A percentile compares a stretch with the other conserved stretches of the same genome.
phyloP scores from a whole-genome alignment of 441 rosid genomes.

The Gossypium aridum region DNA sequence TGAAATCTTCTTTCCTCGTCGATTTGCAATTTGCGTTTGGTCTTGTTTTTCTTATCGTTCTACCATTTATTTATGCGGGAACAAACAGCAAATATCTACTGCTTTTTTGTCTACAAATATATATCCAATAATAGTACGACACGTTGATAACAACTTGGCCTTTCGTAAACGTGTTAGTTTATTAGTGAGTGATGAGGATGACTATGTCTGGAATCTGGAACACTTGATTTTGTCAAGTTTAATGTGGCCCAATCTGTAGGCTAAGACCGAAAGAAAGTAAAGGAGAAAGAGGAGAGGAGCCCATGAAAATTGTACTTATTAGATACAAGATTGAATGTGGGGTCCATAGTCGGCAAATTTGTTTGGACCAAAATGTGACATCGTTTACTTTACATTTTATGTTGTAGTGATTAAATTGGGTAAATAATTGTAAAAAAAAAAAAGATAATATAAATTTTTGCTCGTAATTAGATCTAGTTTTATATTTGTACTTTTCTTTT shows the following conservation, averaged over 20 bases:
- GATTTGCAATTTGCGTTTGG: too few species aligned
- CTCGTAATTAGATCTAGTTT: too few species aligned
- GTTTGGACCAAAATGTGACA: not conserved
- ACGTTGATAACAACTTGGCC: not conserved
- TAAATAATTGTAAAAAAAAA: too few species aligned
- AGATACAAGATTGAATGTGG: conserved; percentile 4
- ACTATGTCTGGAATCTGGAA: not conserved
- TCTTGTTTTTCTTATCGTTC: not conserved
- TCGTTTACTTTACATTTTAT: too few species aligned
- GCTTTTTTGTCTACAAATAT: not conserved
- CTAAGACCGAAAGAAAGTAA: not conserved
- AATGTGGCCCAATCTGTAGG: not conserved
- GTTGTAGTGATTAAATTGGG: too few species aligned
- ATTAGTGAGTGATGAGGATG: not conserved
- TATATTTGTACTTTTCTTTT: too few species aligned
- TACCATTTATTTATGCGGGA: not conserved
- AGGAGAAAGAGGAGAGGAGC: not conserved
- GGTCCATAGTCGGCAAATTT: not conserved
- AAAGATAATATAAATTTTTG: too few species aligned
- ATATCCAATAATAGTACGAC: not conserved
- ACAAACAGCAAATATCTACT: not conserved
- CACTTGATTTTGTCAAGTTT: not conserved
- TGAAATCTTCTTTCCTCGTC: not conserved
- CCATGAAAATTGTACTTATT: not conserved
- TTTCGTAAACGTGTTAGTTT: not conserved